A percentile compares a stretch with the other conserved stretches of the same genome.
Evolutionary conservation across 192 early-diverging fungal species (phyloP).

Genomic region (Coemansia sp.): DNA sequence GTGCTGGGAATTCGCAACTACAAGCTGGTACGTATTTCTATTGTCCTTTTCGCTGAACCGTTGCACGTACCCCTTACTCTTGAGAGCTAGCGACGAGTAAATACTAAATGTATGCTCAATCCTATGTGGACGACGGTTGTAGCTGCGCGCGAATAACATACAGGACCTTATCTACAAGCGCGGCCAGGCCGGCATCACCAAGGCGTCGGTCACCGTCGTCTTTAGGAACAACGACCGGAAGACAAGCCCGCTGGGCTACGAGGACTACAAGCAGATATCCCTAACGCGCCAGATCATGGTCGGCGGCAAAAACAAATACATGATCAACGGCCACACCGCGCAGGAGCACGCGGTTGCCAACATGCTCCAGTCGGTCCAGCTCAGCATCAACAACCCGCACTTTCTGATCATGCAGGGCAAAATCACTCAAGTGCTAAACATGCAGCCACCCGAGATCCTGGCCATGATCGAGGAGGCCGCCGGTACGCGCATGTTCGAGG

Average conservation of each 20-base stretch:
- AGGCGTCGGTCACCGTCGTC: slow-evolving; percentile 96
- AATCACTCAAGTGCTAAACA: slow-evolving; percentile 99
- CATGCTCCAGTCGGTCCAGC: slow-evolving; percentile 96
- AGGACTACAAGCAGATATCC: slow-evolving; percentile 82
- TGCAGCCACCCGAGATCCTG: slow-evolving; percentile 96
- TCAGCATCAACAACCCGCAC: slow-evolving; percentile 99
- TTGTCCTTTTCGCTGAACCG: no score
- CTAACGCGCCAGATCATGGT: slow-evolving; percentile 95
- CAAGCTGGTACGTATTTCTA: slow-evolving; percentile 74
- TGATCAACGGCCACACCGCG: slow-evolving; percentile 92
- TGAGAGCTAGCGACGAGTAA: no score
- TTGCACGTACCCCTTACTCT: no score
- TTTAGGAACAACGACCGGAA: slow-evolving; percentile 91
- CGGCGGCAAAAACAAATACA: slow-evolving; percentile 94
- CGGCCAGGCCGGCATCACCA: slow-evolving; percentile 98
- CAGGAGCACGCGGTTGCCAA: slow-evolving; percentile 89
- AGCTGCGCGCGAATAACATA: slow-evolving; percentile 81
- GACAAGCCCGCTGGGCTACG: slow-evolving; percentile 87
- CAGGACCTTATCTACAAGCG: slow-evolving; percentile 98
- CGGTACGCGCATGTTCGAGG: slow-evolving; percentile 99
- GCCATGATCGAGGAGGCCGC: slow-evolving; percentile 99
- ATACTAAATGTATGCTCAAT: background rate
- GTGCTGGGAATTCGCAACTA: slow-evolving; percentile 95
- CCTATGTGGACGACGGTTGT: slow-evolving; percentile 44
- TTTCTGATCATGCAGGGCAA: slow-evolving; percentile 99